A percentile compares a stretch with the other conserved stretches of the same genome.
These are phyloP conservation scores for Zygoascus hellenicus DNA, from an alignment of 1,139 yeast species.

Conservation along the genomic window DNA sequence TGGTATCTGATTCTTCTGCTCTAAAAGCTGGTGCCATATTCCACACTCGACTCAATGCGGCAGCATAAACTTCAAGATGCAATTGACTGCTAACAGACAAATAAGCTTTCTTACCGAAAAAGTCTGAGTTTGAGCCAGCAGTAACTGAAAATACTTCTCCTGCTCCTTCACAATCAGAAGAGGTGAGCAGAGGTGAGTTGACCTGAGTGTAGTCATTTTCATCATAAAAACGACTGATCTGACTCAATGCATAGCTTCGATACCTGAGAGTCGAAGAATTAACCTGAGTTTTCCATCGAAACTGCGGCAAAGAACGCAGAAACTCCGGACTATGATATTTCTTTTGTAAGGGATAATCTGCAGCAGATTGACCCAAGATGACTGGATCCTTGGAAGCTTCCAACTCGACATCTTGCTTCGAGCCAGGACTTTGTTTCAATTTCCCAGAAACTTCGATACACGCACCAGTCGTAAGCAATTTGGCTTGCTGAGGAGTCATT, in stretches of 20 bases:
- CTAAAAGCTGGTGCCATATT: conserved; percentile 87
- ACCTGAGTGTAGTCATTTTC: conserved; percentile 58
- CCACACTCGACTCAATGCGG: conserved; percentile 80
- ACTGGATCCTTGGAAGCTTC: conserved; percentile 29
- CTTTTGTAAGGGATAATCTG: conserved; percentile 76
- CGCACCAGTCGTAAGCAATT: conserved; percentile 39
- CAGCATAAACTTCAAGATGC: conserved; percentile 77
- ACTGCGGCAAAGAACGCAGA: conserved; percentile 64
- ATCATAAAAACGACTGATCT: conserved; percentile 51
- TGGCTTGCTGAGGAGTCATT: conserved; percentile 26
- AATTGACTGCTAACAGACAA: conserved; percentile 89
- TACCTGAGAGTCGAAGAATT: conserved; percentile 63
- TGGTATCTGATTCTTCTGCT: conserved; percentile 89
- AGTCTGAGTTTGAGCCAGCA: conserved; percentile 30
- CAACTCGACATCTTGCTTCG: conserved; percentile 43
- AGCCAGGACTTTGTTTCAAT: conserved; percentile 27
- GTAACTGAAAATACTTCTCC: conserved; percentile 72
- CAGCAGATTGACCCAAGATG: conserved; percentile 45
- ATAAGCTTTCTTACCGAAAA: conserved; percentile 61
- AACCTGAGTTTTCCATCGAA: conserved; percentile 68
- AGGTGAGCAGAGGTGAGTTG: conserved; percentile 77
- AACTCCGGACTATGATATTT: conserved; percentile 62
- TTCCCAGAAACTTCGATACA: conserved; percentile 43
- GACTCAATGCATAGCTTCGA: conserved; percentile 59
- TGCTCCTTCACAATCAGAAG: conserved; percentile 96